phyloP scores from a whole-genome alignment of 2,329 filamentous ascomycete genomes.

The Xylariaceae sp. region DNA sequence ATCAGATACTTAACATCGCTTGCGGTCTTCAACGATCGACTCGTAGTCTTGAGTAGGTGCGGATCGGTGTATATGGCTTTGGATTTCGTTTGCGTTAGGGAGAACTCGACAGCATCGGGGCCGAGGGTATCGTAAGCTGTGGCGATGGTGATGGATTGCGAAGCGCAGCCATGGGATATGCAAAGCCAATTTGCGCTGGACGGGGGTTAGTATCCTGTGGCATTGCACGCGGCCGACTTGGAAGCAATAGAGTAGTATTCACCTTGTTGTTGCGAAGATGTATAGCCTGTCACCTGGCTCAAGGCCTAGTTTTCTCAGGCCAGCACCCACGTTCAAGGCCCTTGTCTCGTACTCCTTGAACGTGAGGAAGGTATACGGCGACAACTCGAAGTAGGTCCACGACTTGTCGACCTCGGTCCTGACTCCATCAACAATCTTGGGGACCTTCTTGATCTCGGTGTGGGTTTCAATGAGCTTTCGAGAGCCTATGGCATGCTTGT shows the following conservation, averaged over 20 bases:
- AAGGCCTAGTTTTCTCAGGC: slow-evolving; percentile 74
- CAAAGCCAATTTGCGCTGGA: slow-evolving; percentile 79
- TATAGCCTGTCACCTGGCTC: slow-evolving; percentile 70
- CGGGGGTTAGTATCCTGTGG: slow-evolving; percentile 16
- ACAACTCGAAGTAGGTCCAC: slow-evolving; percentile 88
- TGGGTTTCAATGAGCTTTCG: slow-evolving; percentile 77
- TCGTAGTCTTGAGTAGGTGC: slow-evolving; percentile 67
- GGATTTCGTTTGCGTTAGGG: slow-evolving; percentile 77
- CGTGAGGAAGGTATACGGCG: slow-evolving; percentile 73
- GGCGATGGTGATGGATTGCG: slow-evolving; percentile 88
- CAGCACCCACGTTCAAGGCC: slow-evolving; percentile 70
- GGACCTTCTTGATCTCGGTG: slow-evolving; percentile 83
- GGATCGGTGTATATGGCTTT: slow-evolving; percentile 87
- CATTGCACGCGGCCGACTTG: neutral
- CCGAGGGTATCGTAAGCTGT: slow-evolving; percentile 95
- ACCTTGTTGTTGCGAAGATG: slow-evolving; percentile 83
- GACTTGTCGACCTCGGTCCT: slow-evolving; percentile 83
- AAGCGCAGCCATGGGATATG: slow-evolving; percentile 74
- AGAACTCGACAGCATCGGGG: slow-evolving; percentile 81
- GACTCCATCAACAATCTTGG: slow-evolving; percentile 84
- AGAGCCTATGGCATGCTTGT: slow-evolving; percentile 68
- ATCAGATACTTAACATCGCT: slow-evolving; percentile 61
- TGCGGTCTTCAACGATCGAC: slow-evolving; percentile 58
- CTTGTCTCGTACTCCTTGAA: slow-evolving; percentile 78
- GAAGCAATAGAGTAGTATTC: slow-evolving; percentile 32